Evolutionary conservation across 1,284 basidiomycete species (phyloP).

Genomic region (Rhodotorula sp.): DNA sequence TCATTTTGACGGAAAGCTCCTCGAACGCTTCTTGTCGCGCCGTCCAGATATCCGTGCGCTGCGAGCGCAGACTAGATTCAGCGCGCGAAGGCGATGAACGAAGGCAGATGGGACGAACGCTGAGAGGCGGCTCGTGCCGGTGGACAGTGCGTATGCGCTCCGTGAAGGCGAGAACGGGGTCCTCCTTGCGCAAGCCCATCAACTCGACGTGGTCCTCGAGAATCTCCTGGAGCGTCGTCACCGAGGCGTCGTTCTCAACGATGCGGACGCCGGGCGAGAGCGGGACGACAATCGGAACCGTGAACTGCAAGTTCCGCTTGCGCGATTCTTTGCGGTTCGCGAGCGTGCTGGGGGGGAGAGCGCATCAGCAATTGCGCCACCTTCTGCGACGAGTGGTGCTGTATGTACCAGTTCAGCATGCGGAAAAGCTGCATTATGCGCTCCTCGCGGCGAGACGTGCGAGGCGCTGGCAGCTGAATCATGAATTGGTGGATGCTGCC

Average conservation of each 20-base stretch:
- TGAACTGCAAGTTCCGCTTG: conserved; percentile 87
- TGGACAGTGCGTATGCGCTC: conserved; percentile 67
- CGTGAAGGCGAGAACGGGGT: conserved; percentile 77
- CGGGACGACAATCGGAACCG: conserved; percentile 82
- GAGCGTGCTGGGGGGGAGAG: conserved; percentile 60
- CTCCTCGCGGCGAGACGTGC: conserved; percentile 90
- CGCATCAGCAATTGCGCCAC: not conserved
- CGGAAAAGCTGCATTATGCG: conserved; percentile 87
- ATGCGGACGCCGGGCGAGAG: conserved; percentile 81
- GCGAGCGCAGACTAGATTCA: not conserved
- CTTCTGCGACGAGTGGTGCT: not conserved
- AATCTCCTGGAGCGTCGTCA: conserved; percentile 87
- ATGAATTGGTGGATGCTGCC: conserved; percentile 84
- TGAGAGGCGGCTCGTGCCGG: conserved; percentile 27
- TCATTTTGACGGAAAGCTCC: conserved; percentile 82
- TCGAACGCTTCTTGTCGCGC: conserved; percentile 72
- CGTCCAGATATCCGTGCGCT: conserved; percentile 29
- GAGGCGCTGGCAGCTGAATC: conserved; percentile 82
- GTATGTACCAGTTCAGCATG: conserved; percentile 79
- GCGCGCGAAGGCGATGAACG: not conserved
- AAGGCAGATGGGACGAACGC: conserved; percentile 10
- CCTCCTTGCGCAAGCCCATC: conserved; percentile 76
- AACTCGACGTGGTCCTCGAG: conserved; percentile 85
- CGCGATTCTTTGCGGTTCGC: conserved; percentile 86
- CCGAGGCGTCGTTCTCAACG: conserved; percentile 86